A percentile compares a stretch with the other conserved stretches of the same genome.
Conservation (phyloP, 306 rosid species). For the Rosa chinensis region DNA sequence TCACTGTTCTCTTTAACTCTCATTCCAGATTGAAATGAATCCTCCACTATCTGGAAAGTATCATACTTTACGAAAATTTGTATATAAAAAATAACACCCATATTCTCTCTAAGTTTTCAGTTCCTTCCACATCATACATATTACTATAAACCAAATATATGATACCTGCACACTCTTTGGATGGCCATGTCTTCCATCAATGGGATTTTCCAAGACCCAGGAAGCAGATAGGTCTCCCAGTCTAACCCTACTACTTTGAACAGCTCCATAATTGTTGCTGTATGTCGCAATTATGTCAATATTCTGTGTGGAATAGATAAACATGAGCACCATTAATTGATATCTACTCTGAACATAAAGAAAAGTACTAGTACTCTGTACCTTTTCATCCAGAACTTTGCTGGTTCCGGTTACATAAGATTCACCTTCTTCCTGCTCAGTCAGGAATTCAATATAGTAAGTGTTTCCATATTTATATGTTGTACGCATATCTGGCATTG, state of each 20-base stretch:
- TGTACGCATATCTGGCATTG: not conserved
- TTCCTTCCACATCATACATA: not conserved
- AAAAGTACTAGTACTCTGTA: slow-evolving; percentile 26
- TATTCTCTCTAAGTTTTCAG: not conserved
- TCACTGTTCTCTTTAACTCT: slow-evolving; percentile 40
- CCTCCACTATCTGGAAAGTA: slow-evolving; percentile 45
- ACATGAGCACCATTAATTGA: slow-evolving; percentile 23
- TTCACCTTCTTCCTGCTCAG: slow-evolving; percentile 47
- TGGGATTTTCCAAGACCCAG: slow-evolving; percentile 86
- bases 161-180: slow-evolving; percentile 62
- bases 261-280: slow-evolving; percentile 64
- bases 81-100: slow-evolving; percentile 11
- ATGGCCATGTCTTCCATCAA: slow-evolving; percentile 42
- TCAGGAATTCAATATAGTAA: slow-evolving; percentile 30
- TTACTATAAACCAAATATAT: not conserved
- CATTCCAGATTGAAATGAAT: slow-evolving; percentile 40
- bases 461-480: not conserved
- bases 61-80: slow-evolving; percentile 28
- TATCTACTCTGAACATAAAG: slow-evolving; percentile 22
- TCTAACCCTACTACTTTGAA: slow-evolving; percentile 71
- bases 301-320: slow-evolving; percentile 55
- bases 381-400: slow-evolving; percentile 61
- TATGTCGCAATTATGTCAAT: slow-evolving; percentile 79
- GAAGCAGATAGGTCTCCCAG: slow-evolving; percentile 78
- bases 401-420: slow-evolving; percentile 36